phyloP scores from a whole-genome alignment of 2,329 filamentous ascomycete species.

The Didymellaceae sp. region DNA sequence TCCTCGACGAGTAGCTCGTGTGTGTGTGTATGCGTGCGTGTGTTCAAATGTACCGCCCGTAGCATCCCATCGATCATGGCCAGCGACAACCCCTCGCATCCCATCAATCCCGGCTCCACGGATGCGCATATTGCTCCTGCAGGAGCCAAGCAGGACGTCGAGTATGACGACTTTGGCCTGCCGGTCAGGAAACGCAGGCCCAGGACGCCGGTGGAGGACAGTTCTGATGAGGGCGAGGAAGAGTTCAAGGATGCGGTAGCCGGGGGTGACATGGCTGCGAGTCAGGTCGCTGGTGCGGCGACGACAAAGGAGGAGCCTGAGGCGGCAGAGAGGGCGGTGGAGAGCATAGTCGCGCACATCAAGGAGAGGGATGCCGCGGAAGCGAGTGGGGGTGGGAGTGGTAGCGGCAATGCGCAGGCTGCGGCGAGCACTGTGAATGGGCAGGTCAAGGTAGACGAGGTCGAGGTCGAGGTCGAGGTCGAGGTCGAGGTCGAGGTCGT shows the following conservation, averaged over 20 bases:
- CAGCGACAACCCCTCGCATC: slow-evolving; percentile 38
- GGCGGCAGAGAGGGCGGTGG: slow-evolving; percentile 36
- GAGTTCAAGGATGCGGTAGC: slow-evolving; percentile 39
- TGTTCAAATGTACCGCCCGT: slow-evolving; percentile 16
- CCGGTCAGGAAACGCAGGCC: slow-evolving; percentile 61
- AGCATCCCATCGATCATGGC: slow-evolving; percentile 31
- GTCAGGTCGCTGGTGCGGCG: slow-evolving; percentile 9
- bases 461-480: slow-evolving; percentile 12
- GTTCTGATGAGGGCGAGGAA: slow-evolving; percentile 36
- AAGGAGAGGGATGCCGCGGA: slow-evolving; percentile 3
- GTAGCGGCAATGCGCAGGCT: neutral
- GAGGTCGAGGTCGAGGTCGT: slow-evolving; percentile 9
- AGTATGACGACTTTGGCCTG: slow-evolving; percentile 75
- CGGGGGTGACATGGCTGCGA: neutral
- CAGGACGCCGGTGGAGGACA: slow-evolving; percentile 36
- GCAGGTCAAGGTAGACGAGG: slow-evolving; percentile 7
- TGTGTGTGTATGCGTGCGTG: too few species aligned
- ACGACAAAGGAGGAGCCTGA: slow-evolving; percentile 2
- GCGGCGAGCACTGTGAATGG: neutral
- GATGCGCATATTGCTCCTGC: slow-evolving; percentile 21
- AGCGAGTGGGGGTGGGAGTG: neutral
- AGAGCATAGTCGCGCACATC: slow-evolving; percentile 21
- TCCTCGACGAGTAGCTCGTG: too few species aligned
- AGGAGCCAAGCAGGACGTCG: slow-evolving; percentile 38
- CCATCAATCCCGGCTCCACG: slow-evolving; percentile 35